These are phyloP conservation scores for Entamoeba moshkovskii DNA, from an alignment of 208 protist species.

Conservation along the genomic window DNA sequence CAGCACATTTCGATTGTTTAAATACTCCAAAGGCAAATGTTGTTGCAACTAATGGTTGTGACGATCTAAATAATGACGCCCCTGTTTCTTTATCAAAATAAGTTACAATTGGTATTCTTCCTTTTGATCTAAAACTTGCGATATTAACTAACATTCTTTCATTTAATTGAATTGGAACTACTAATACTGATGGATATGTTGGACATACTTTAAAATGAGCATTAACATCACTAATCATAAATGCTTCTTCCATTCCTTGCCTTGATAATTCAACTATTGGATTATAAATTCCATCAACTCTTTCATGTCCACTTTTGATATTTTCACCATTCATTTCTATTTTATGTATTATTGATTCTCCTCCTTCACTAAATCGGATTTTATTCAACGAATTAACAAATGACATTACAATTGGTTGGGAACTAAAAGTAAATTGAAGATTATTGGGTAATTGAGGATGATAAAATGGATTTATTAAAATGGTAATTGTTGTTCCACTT, in stretches of 20 bases:
- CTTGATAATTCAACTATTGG: background rate
- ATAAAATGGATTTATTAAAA: background rate
- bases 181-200: constrained; percentile 5
- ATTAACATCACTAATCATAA: constrained; percentile 35
- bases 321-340: background rate
- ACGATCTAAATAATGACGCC: background rate
- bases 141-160: background rate
- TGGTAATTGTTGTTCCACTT: background rate
- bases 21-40: background rate
- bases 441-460: background rate
- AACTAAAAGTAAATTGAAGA: background rate
- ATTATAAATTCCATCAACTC: background rate
- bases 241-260: background rate
- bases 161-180: background rate
- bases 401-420: background rate
- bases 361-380: background rate
- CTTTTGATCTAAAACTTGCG: constrained; percentile 1
- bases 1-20: background rate
- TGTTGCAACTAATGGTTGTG: constrained; percentile 11
- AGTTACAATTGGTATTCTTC: background rate
- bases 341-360: background rate
- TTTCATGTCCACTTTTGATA: background rate
- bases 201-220: constrained; percentile 30
- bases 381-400: background rate
- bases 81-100: background rate